Conservation (phyloP, 176 grass and related monocot genomes). For the Tillandsia fasciculata region DNA sequence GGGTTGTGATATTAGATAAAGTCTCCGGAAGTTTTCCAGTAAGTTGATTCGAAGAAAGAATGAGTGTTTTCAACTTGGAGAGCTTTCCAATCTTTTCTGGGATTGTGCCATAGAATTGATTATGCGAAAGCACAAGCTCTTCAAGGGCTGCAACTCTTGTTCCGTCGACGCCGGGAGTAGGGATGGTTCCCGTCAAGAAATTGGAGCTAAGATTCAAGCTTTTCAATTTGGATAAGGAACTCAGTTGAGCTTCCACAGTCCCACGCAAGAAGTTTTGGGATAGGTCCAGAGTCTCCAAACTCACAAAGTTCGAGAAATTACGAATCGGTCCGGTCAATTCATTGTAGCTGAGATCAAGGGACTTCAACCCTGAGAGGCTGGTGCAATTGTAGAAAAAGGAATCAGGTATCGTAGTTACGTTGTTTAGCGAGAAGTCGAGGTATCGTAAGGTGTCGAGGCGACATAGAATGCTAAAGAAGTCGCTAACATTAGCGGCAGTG, state of each 20-base stretch:
- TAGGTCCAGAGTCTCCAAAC: constrained; percentile 50
- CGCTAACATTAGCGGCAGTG: not conserved
- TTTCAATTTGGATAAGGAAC: constrained; percentile 18
- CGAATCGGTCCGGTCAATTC: not conserved
- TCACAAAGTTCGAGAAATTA: constrained; percentile 23
- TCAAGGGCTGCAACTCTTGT: not conserved
- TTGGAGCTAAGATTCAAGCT: constrained; percentile 50
- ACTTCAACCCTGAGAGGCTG: no score
- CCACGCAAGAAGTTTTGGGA: constrained; percentile 25
- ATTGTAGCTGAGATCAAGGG: constrained; percentile 47
- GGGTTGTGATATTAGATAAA: constrained; percentile 1
- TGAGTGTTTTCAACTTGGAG: constrained; percentile 26
- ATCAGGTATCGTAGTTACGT: not conserved
- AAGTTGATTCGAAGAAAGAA: constrained; percentile 45
- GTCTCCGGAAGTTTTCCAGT: constrained; percentile 12
- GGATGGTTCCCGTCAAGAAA: constrained; percentile 18
- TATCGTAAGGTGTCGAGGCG: constrained; percentile 18
- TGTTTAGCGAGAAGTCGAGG: constrained; percentile 52
- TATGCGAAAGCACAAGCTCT: constrained; percentile 42
- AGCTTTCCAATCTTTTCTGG: constrained; percentile 21
- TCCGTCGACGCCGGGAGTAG: not conserved
- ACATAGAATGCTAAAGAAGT: constrained; percentile 37
- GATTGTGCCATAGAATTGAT: constrained; percentile 18
- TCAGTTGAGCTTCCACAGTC: constrained; percentile 11
- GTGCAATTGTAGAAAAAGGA: not conserved